Percentiles rank a stretch among this genome's conserved stretches.
phyloP scores from a whole-genome alignment of 371 early-diverging fungal species.

The Zychaea mexicana region DNA sequence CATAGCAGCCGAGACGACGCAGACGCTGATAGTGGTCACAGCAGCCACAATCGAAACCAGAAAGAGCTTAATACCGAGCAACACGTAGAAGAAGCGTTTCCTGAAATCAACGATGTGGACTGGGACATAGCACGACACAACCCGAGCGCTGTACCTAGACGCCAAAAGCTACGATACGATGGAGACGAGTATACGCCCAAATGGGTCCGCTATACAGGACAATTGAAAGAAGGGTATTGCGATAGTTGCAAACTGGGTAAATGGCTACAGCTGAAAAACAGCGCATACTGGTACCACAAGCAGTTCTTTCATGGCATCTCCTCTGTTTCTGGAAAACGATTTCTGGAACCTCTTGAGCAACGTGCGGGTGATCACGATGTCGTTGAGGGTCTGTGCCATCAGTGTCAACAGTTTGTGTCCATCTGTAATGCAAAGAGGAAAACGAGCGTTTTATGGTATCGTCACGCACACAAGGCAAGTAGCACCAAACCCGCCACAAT shows the following conservation, averaged over 20 bases:
- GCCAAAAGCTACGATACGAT: constrained; percentile 68
- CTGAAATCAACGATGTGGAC: constrained; percentile 4
- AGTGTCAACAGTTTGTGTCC: constrained; percentile 76
- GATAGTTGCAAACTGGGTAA: constrained; percentile 83
- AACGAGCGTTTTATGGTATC: constrained; percentile 79
- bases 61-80: not conserved
- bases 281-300: constrained; percentile 91
- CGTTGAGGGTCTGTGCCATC: constrained; percentile 81
- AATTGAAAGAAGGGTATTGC: constrained; percentile 86
- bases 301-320: constrained; percentile 86
- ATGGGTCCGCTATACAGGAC: constrained; percentile 83
- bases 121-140: constrained; percentile 31
- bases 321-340: constrained; percentile 75
- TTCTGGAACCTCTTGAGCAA: constrained; percentile 67
- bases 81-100: not conserved
- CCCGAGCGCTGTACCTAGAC: constrained; percentile 44
- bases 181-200: constrained; percentile 88
- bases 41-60: not conserved
- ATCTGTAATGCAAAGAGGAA: constrained; percentile 70
- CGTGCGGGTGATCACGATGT: constrained; percentile 53
- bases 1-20: not conserved
- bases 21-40: not conserved
- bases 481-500: too few species aligned
- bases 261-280: constrained; percentile 93
- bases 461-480: constrained; percentile 77